phyloP scores from a whole-genome alignment of 23 red algal genomes.

The Gracilaria gracilis region DNA sequence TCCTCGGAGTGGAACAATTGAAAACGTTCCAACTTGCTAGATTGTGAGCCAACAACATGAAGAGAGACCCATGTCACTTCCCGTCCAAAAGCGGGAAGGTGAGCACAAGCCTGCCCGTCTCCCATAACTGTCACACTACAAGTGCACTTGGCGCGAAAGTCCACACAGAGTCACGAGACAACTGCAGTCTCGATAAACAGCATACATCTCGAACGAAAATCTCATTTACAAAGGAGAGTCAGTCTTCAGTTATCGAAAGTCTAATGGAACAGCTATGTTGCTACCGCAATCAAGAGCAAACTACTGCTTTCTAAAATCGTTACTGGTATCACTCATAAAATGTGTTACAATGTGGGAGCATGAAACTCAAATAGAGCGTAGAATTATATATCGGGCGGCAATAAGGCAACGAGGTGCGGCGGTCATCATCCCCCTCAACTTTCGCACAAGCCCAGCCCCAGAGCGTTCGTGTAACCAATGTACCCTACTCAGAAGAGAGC shows the following conservation, averaged over 20 bases:
- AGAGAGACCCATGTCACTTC: background rate
- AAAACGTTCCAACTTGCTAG: background rate
- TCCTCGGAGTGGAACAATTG: background rate
- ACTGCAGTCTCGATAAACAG: background rate
- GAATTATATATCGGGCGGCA: background rate
- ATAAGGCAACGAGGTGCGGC: background rate
- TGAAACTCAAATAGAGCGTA: background rate
- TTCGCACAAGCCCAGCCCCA: background rate
- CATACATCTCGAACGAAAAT: background rate
- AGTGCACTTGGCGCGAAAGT: background rate
- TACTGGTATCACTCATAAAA: background rate
- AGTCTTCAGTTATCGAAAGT: background rate
- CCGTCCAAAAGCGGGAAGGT: background rate
- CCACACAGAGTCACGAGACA: background rate
- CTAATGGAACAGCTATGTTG: background rate
- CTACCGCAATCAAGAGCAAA: background rate
- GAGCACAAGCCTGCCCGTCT: background rate
- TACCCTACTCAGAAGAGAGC: background rate
- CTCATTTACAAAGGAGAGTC: background rate
- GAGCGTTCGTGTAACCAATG: slow-evolving; percentile 39
- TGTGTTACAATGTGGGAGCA: background rate
- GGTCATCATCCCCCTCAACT: background rate
- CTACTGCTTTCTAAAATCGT: background rate
- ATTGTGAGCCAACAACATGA: background rate
- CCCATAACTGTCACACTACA: slow-evolving; percentile 17